Percentiles rank a stretch among this genome's conserved stretches.
Evolutionary conservation across 2,329 filamentous ascomycete genomes (phyloP).

Genomic region (Hypoxylon sp.): DNA sequence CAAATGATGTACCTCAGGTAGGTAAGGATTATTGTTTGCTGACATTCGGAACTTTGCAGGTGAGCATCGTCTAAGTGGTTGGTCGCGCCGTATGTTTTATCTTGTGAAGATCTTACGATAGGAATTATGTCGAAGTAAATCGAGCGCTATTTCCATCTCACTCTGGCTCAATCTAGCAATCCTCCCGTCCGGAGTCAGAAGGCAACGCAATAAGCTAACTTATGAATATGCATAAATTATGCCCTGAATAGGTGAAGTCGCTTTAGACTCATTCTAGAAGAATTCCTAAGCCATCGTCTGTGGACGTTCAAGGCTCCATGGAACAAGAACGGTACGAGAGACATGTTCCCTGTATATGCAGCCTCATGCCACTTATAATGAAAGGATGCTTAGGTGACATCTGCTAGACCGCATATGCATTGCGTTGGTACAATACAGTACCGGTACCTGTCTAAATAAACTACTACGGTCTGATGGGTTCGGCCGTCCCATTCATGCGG

Average conservation of each 20-base stretch:
- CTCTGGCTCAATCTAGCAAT: not conserved
- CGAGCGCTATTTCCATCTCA: not conserved
- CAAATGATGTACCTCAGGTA: not conserved
- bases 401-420: constrained; percentile 7
- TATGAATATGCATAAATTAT: not conserved
- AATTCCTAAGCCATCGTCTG: constrained; percentile 9
- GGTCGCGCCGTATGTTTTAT: not conserved
- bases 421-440: constrained; percentile 20
- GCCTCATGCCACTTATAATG: constrained; percentile 1
- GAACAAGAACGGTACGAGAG: not conserved
- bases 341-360: not conserved
- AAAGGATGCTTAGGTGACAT: constrained; percentile 9
- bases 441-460: constrained; percentile 4
- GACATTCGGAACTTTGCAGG: not conserved
- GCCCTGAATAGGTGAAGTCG: constrained; percentile 21
- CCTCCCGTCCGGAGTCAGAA: not conserved
- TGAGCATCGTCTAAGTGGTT: not conserved
- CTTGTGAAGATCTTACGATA: not conserved
- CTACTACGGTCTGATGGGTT: not conserved
- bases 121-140: not conserved
- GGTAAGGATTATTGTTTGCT: constrained; percentile 1
- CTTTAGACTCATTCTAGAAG: constrained; percentile 37
- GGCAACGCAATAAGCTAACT: not conserved
- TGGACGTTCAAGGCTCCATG: constrained; percentile 16
- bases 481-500: constrained; percentile 14